phyloP scores from a whole-genome alignment of 2,329 filamentous ascomycete species.

The Penicillium vulpinum region DNA sequence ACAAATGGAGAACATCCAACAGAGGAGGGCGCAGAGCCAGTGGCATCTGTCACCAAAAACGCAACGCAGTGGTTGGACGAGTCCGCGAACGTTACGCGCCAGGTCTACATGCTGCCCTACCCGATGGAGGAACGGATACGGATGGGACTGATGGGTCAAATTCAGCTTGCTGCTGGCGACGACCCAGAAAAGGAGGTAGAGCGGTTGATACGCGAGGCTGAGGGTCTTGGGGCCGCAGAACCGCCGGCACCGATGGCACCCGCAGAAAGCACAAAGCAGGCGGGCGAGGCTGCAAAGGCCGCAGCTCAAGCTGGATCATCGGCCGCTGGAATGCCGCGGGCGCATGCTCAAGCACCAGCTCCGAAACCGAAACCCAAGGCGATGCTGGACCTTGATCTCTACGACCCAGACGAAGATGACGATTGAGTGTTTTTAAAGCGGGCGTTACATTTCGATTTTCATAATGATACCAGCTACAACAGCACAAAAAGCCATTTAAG shows the following conservation, averaged over 20 bases:
- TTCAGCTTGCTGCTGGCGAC: slow-evolving; percentile 48
- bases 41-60: slow-evolving; percentile 41
- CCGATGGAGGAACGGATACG: slow-evolving; percentile 48
- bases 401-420: slow-evolving; percentile 50
- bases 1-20: slow-evolving; percentile 27
- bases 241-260: slow-evolving; percentile 36
- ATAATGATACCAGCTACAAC: slow-evolving; percentile 22
- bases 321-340: slow-evolving; percentile 15
- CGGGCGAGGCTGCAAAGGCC: slow-evolving; percentile 35
- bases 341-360: slow-evolving; percentile 16
- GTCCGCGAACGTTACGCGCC: slow-evolving; percentile 41
- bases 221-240: slow-evolving; percentile 53
- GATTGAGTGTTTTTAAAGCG: slow-evolving; percentile 18
- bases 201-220: slow-evolving; percentile 53
- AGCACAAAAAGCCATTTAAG: not conserved
- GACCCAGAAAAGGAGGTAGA: slow-evolving; percentile 55
- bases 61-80: slow-evolving; percentile 45
- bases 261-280: slow-evolving; percentile 38
- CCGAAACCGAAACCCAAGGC: slow-evolving; percentile 42
- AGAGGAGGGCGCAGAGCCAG: slow-evolving; percentile 29
- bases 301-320: slow-evolving; percentile 34
- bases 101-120: slow-evolving; percentile 46
- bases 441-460: slow-evolving; percentile 9
- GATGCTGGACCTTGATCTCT: slow-evolving; percentile 46
- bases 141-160: slow-evolving; percentile 47